phyloP scores from a whole-genome alignment of 2,329 filamentous ascomycete genomes.

The Arthrobotrys sinensis region DNA sequence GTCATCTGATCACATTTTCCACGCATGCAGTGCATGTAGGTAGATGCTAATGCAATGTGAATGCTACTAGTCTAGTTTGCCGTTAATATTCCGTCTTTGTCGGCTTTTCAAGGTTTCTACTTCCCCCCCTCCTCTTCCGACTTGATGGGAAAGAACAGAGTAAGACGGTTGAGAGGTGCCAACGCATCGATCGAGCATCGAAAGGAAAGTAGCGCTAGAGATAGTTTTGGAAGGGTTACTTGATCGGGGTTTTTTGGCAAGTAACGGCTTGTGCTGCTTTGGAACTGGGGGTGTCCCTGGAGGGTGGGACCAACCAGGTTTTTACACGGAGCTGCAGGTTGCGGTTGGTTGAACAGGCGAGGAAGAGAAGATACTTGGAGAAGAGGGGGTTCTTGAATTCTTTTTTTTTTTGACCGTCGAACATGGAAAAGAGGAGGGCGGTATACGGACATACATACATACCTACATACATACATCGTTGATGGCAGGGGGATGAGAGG shows the following conservation, averaged over 20 bases:
- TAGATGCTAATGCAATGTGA: slow-evolving; percentile 27
- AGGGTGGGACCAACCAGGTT: slow-evolving; percentile 51
- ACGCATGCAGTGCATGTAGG: slow-evolving; percentile 12
- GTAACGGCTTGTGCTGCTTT: slow-evolving; percentile 6
- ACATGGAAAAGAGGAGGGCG: neutral
- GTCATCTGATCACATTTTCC: slow-evolving; percentile 48
- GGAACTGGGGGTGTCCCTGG: slow-evolving; percentile 19
- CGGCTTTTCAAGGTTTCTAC: slow-evolving; percentile 1
- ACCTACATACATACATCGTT: neutral
- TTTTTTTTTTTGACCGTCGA: neutral
- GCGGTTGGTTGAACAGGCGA: slow-evolving; percentile 23
- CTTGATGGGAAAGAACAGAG: slow-evolving; percentile 11
- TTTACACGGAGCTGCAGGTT: slow-evolving; percentile 57
- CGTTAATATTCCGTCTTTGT: slow-evolving; percentile 24
- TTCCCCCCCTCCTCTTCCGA: neutral
- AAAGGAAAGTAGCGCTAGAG: neutral
- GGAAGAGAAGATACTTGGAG: slow-evolving; percentile 8
- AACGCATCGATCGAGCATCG: slow-evolving; percentile 38
- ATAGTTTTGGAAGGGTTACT: slow-evolving; percentile 8
- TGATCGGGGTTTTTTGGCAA: slow-evolving; percentile 8
- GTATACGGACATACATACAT: neutral
- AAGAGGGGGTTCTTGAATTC: slow-evolving; percentile 18
- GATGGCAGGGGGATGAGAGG: neutral
- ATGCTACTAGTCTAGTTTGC: neutral
- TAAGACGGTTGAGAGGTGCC: slow-evolving; percentile 49